Conservation (phyloP, 148 eudicot species). For the Rhododendron griersonianum region DNA sequence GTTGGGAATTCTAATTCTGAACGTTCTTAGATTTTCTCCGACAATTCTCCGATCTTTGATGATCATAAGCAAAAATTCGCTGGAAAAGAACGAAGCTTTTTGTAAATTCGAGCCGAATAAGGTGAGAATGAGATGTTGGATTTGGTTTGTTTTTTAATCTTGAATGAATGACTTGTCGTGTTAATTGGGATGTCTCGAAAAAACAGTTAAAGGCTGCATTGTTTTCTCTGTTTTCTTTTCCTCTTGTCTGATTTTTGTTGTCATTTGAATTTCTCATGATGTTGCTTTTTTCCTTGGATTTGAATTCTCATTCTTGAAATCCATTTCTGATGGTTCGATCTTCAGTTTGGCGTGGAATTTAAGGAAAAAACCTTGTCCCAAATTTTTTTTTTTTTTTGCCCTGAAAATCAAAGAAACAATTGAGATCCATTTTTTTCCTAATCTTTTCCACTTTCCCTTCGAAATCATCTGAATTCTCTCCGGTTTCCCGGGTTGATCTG, state of each 20-base stretch:
- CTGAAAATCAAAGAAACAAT: neutral
- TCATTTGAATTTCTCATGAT: neutral
- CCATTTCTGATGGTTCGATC: constrained; percentile 25
- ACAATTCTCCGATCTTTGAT: constrained; percentile 17
- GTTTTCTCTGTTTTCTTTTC: neutral
- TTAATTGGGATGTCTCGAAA: neutral
- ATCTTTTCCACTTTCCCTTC: neutral
- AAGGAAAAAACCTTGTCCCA: constrained; percentile 2
- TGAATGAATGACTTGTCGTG: neutral
- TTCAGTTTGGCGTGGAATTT: constrained; percentile 5
- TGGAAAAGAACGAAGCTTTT: neutral
- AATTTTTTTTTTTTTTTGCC: neutral
- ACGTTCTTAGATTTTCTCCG: constrained; percentile 15
- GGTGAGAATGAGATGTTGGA: constrained; percentile 23
- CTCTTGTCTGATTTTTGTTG: neutral
- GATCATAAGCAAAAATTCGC: neutral
- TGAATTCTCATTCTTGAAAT: neutral
- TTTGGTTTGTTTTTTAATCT: neutral
- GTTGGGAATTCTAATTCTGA: neutral
- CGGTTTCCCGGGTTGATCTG: constrained; percentile 1
- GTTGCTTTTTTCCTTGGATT: neutral
- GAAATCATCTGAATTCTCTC: neutral
- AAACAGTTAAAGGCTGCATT: neutral
- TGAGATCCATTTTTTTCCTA: constrained; percentile 12
- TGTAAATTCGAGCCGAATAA: neutral